Evolutionary conservation across 2,329 filamentous ascomycete species (phyloP).

Genomic region (Curvularia hawaiiensis): DNA sequence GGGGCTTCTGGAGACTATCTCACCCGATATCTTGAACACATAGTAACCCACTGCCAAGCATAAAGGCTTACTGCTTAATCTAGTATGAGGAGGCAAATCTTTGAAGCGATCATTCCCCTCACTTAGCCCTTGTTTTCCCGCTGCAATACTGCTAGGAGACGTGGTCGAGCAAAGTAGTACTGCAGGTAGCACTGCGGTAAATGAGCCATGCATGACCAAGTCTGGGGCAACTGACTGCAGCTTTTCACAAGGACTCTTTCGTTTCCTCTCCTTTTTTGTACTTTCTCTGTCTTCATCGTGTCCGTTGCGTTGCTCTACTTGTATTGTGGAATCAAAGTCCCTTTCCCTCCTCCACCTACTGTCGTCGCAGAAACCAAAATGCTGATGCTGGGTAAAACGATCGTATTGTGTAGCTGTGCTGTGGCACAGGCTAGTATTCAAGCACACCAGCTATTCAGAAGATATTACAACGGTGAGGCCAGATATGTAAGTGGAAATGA

Average conservation of each 20-base stretch:
- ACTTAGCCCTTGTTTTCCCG: neutral
- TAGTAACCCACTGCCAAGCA: too few relatives aligned
- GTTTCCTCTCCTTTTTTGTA: neutral
- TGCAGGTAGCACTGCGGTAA: constrained; percentile 2
- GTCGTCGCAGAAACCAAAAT: neutral
- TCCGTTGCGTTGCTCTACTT: neutral
- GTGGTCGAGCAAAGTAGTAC: neutral
- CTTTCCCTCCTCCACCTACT: neutral
- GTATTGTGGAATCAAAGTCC: neutral
- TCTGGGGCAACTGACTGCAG: neutral
- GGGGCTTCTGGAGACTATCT: too few relatives aligned
- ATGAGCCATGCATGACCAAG: neutral
- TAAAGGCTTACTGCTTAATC: too few relatives aligned
- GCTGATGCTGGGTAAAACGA: neutral
- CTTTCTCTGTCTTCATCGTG: neutral
- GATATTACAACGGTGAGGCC: neutral
- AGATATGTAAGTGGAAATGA: neutral
- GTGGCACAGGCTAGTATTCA: neutral
- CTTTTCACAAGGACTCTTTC: neutral
- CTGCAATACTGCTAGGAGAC: neutral
- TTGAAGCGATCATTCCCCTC: neutral
- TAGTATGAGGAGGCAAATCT: too few relatives aligned
- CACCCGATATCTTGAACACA: too few relatives aligned
- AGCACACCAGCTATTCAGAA: neutral
- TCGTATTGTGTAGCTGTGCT: neutral